Conservation (phyloP, 257 asterid genomes). For the Petunia axillaris region DNA sequence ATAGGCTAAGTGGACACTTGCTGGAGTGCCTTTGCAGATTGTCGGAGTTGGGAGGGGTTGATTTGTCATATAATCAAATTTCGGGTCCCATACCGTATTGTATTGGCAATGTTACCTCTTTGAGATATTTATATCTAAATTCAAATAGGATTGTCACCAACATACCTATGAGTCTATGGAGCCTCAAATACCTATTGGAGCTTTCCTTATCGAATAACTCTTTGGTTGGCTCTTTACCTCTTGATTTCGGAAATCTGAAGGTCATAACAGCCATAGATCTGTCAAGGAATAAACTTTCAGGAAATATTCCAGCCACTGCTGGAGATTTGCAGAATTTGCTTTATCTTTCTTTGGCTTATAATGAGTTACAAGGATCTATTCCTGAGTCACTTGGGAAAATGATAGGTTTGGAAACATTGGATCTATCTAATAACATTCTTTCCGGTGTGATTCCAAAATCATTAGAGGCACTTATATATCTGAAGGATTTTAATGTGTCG, state of each 20-base stretch:
- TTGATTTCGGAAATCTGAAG: conserved; percentile 35
- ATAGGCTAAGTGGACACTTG: conserved; percentile 34
- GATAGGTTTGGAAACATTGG: conserved; percentile 38
- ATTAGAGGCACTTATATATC: conserved; percentile 31
- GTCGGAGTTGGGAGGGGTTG: conserved; percentile 23
- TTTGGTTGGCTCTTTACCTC: conserved; percentile 40
- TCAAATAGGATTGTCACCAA: conserved; percentile 39
- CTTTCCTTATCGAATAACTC: conserved; percentile 39
- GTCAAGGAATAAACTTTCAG: conserved; percentile 38
- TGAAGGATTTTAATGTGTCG: conserved; percentile 36
- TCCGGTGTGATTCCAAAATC: conserved; percentile 41
- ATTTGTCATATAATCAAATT: conserved; percentile 29
- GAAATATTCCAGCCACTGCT: conserved; percentile 38
- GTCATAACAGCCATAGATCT: conserved; percentile 31
- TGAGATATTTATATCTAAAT: conserved; percentile 31
- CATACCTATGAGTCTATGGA: conserved; percentile 43
- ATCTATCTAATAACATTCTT: conserved; percentile 38
- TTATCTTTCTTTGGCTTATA: conserved; percentile 40
- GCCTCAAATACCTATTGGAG: conserved; percentile 29
- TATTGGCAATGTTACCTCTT: conserved; percentile 33
- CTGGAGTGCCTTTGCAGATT: conserved; percentile 36
- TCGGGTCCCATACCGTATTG: conserved; percentile 38
- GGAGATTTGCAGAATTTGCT: conserved; percentile 35
- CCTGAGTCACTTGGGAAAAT: conserved; percentile 41
- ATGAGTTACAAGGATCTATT: conserved; percentile 43